Base-by-base conservation (phyloP, 2,329 filamentous ascomycete species). In the Cytospora piceicola region DNA sequence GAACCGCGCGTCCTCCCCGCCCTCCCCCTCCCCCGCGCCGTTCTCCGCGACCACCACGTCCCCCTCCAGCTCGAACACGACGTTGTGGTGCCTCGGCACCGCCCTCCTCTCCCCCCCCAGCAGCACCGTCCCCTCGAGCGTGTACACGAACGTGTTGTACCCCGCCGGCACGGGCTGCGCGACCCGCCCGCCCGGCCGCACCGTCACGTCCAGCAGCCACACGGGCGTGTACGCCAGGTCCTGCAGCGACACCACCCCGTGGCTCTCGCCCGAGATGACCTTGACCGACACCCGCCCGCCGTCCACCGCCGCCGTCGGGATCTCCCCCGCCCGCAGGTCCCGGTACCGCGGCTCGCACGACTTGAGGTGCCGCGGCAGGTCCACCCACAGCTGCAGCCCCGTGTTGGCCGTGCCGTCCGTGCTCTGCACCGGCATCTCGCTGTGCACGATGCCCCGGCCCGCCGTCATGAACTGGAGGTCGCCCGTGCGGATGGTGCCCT, bases 401-500 rank as follows among this genome's bases (percentile, higher is more conserved):
- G 96, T 85, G 76, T 94, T 97, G 66, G 90, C 81, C 64, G 82
- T 86, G 59, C 92, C 92, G 75, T 95, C 91, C 0, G 83, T 76
- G 75, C 93, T 92, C 74, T 91, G 87, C 63, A 87, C 85, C 12
- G 94, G 94, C 93, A 98, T 97, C 79, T 98, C 94, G 46, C 94
- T 92, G 77, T 98, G 95, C 77, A 97, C 91, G 72, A 98, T 96
- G 52, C 94, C 94, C 24, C 85, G 83, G 4, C 94, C 94, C 0
- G 94, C 94, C 0, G 94, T 97, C 95, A 98, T 98, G 83, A 98
- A 98, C 76, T 98, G 94, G 57, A 98, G 80, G 75, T 97, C 94
- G n/a, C 94, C 94, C 0, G 90, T 79, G 67, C 90, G 84, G 71
- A 98, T 92, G 4, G 91, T 95, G 65, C 94, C 95, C 58, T 85